phyloP scores from a whole-genome alignment of 192 early-diverging fungal genomes.

The Haplosporangium gracile region DNA sequence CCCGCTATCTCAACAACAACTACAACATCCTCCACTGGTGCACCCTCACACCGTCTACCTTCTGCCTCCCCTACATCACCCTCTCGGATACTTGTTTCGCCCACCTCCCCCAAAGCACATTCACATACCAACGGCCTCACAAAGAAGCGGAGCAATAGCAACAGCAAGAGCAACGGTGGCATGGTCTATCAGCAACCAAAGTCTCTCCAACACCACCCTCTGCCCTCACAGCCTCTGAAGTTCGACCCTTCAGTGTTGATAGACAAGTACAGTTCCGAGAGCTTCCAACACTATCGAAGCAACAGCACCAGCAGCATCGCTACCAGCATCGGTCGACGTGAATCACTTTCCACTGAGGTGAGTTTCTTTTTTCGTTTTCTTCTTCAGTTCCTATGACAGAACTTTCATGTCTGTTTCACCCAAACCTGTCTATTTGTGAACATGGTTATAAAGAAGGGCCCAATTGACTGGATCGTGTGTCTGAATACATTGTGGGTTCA shows the following conservation, averaged over 20 bases:
- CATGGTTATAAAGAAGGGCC: too few relatives aligned
- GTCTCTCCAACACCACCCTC: constrained; percentile 33
- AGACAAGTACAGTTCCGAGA: constrained; percentile 8
- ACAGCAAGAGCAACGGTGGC: not conserved
- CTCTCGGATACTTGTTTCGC: not conserved
- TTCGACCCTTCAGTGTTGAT: constrained; percentile 2
- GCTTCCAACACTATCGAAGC: constrained; percentile 5
- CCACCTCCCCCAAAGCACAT: not conserved
- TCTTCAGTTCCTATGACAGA: not conserved
- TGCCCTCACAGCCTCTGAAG: constrained; percentile 31
- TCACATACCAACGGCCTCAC: not conserved
- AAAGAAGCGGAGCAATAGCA: constrained; percentile 4
- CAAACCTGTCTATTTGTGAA: too few relatives aligned
- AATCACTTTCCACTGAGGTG: constrained; percentile 26
- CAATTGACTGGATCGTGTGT: too few relatives aligned
- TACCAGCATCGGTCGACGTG: not conserved
- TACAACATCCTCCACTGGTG: not conserved
- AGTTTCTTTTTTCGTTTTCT: not conserved
- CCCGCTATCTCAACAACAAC: not conserved
- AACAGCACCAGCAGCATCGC: constrained; percentile 21
- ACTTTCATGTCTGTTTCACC: not conserved
- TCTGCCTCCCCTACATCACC: not conserved
- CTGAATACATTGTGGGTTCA: not conserved
- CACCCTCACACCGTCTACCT: not conserved
- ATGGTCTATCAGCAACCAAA: constrained; percentile 47